Evolutionary conservation across 495 filamentous ascomycete species (phyloP), one percentile per base, ranked within the genome.

Genomic region (Penicillium crystallinum): DNA sequence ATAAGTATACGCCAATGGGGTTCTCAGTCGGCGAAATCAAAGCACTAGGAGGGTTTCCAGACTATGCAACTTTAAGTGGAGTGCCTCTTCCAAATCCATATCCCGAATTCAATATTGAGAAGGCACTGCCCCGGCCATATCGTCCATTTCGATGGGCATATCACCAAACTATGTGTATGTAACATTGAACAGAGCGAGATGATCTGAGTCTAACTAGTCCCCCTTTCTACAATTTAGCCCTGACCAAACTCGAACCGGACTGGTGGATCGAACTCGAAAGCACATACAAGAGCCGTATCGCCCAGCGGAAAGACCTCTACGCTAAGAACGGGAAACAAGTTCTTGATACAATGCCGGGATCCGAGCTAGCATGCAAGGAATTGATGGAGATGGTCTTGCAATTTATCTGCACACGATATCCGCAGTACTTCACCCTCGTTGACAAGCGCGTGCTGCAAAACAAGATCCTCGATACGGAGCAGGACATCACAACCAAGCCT

Each of bases 211-310:
- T 38, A 35, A 45, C 22, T 8, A 12, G 11, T 22, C 17, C 6
- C 17, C 36, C 34, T 14, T 10, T 11, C 22, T 11, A 10, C 38
- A 18, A 38, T 2, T 31, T 52, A 96, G 90, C 90, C 6, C 69
- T 93, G 9, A 84, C 79, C 30, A 95, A 90, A 50, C 71, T 91
- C 59, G 87, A 96, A 57, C 77, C 85, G 0, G 84, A 95, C 69
- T 96, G 86, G 84, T 96, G 91, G 91, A 78, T 96, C 25, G 91
- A 96, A 68, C 76, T 96, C 6, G 90, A 93, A 56, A 84, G 79
- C 27, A 87, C 81, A 14, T 96, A 96, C 66, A 72, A 70, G 44
- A 51, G 72, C 6, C 78, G 84, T 30, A 87, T 96, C 57, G 74
- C 78, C 2, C 85, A 92, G 61, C 87, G 91, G 19, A 81, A 85